phyloP scores from a whole-genome alignment of 2,329 filamentous ascomycete genomes.

The Aspergillus spinulosporus region DNA sequence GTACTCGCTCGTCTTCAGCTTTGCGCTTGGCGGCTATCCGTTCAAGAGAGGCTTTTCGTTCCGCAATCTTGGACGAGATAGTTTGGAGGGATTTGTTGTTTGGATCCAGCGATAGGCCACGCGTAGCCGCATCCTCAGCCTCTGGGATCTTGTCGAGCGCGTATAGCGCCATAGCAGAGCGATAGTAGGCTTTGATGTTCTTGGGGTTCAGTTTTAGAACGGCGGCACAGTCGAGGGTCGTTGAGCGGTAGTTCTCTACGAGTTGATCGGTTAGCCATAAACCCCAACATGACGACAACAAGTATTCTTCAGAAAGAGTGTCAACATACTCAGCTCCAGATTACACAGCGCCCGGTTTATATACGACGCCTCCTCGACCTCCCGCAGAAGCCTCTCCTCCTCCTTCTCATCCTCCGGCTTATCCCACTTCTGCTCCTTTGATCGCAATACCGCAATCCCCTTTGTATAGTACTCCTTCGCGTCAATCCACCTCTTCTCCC shows the following conservation, averaged over 20 bases:
- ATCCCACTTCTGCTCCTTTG: conserved; percentile 59
- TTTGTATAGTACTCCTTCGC: conserved; percentile 91
- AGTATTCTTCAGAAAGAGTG: neutral
- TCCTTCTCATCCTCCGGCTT: conserved; percentile 55
- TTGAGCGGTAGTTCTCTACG: conserved; percentile 78
- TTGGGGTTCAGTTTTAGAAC: conserved; percentile 74
- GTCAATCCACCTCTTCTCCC: conserved; percentile 70
- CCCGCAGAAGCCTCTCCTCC: conserved; percentile 62
- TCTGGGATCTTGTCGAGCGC: conserved; percentile 75
- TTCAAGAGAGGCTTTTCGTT: conserved; percentile 58
- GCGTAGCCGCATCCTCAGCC: conserved; percentile 74
- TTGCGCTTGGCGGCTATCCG: conserved; percentile 58
- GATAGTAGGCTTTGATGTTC: conserved; percentile 91
- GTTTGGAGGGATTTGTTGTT: conserved; percentile 66
- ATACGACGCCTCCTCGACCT: conserved; percentile 72
- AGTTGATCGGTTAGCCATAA: too few relatives aligned
- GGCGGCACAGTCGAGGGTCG: conserved; percentile 78
- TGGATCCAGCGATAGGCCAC: conserved; percentile 71
- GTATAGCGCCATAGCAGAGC: conserved; percentile 75
- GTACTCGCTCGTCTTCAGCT: conserved; percentile 46
- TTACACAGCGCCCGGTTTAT: conserved; percentile 89
- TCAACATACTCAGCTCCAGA: conserved; percentile 68
- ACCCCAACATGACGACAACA: too few relatives aligned
- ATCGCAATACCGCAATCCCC: conserved; percentile 70
- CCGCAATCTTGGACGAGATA: conserved; percentile 64